Evolutionary conservation across 331 rosid genomes (phyloP).

Genomic region (Quercus lobata): DNA sequence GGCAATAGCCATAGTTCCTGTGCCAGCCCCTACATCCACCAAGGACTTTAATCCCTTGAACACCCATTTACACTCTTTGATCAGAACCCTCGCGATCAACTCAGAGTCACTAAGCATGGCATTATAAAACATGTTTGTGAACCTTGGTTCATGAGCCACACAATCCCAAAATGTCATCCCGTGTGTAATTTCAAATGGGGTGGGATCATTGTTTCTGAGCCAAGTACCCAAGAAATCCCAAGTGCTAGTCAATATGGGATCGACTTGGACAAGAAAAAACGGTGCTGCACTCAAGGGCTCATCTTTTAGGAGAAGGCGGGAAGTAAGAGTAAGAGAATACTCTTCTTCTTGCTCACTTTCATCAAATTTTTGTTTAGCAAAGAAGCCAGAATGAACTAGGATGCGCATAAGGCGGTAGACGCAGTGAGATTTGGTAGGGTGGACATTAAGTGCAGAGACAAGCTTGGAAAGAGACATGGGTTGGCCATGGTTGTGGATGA

Average conservation of each 20-base stretch:
- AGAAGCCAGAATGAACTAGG: constrained; percentile 4
- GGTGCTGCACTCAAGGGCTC: constrained; percentile 14
- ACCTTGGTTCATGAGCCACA: background rate
- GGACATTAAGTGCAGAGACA: background rate
- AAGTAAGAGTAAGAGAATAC: constrained; percentile 7
- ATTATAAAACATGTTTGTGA: constrained; percentile 7
- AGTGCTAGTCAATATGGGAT: constrained; percentile 16
- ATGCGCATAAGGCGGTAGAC: too few relatives aligned
- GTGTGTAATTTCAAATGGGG: background rate
- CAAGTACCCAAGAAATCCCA: constrained; percentile 23
- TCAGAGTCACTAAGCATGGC: constrained; percentile 33
- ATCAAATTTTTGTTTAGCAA: background rate
- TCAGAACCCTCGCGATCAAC: constrained; percentile 10
- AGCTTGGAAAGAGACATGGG: background rate
- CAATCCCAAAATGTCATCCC: constrained; percentile 22
- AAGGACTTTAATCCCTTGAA: constrained; percentile 27
- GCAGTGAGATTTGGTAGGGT: too few relatives aligned
- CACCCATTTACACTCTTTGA: constrained; percentile 26
- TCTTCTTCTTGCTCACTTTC: background rate
- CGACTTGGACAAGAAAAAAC: constrained; percentile 7
- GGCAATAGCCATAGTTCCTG: constrained; percentile 26
- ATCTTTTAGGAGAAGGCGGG: constrained; percentile 15
- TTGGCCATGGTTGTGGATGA: too few relatives aligned
- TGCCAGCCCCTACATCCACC: constrained; percentile 48
- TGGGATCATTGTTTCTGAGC: constrained; percentile 16